These are phyloP conservation scores for Starmerella roubikii DNA, from an alignment of 805 yeast genomes.

Conservation along the genomic window DNA sequence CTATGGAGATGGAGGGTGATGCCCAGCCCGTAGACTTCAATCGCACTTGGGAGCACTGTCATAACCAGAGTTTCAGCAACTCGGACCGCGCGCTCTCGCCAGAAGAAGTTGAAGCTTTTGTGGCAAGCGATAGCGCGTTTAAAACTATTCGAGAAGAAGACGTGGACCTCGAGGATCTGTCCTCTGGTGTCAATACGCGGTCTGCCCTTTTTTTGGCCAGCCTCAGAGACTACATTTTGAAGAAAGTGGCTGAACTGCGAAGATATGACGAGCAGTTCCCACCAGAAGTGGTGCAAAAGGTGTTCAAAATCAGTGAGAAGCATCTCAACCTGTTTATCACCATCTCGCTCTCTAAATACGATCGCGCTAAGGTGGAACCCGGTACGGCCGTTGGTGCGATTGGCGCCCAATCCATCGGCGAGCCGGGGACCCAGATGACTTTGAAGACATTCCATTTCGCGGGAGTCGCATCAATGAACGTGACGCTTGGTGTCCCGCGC, in stretches of 20 bases:
- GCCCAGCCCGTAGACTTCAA: slow-evolving; percentile 88
- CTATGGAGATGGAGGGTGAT: slow-evolving; percentile 98
- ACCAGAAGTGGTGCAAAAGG: slow-evolving; percentile 26
- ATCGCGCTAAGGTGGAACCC: slow-evolving; percentile 87
- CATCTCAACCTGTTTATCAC: slow-evolving; percentile 54
- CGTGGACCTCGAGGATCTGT: slow-evolving; percentile 11
- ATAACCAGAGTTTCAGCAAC: slow-evolving; percentile 51
- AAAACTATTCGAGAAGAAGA: background rate
- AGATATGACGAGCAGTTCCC: slow-evolving; percentile 36
- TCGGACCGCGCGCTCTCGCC: slow-evolving; percentile 51
- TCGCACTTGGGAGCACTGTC: slow-evolving; percentile 90
- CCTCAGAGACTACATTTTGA: slow-evolving; percentile 45
- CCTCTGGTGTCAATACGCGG: slow-evolving; percentile 48
- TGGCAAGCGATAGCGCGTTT: slow-evolving; percentile 36
- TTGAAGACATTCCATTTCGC: slow-evolving; percentile 95
- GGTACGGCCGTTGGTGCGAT: slow-evolving; percentile 99
- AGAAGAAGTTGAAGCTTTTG: slow-evolving; percentile 44
- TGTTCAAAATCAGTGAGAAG: slow-evolving; percentile 43
- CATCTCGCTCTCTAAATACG: slow-evolving; percentile 68
- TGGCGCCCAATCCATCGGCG: slow-evolving; percentile 98
- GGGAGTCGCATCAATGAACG: slow-evolving; percentile 98
- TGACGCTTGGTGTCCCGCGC: slow-evolving; percentile 98
- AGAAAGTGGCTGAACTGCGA: slow-evolving; percentile 47
- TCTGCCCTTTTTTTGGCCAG: slow-evolving; percentile 61
- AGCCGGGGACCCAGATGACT: slow-evolving; percentile 99